Evolutionary conservation across 2,329 filamentous ascomycete genomes (phyloP).

Genomic region (Parascedosporium putredinis): DNA sequence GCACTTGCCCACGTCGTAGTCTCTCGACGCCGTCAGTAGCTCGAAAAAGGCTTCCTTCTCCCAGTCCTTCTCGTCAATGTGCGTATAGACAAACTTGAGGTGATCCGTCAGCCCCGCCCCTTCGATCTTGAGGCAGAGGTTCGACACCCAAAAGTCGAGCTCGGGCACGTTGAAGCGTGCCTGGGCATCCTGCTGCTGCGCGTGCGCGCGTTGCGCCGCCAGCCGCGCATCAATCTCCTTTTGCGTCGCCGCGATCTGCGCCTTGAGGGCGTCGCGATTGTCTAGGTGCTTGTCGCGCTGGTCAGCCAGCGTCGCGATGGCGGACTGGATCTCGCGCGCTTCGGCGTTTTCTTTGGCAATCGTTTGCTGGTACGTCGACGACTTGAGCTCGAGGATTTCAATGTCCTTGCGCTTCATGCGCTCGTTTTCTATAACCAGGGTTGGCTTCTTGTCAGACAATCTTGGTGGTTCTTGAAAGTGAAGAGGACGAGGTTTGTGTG

Average conservation of each 20-base stretch:
- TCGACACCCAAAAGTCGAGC: conserved; percentile 90
- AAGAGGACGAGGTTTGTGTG: no score
- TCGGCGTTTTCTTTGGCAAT: conserved; percentile 70
- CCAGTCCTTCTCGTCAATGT: conserved; percentile 79
- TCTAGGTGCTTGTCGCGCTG: conserved; percentile 52
- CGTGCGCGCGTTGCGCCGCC: conserved; percentile 62
- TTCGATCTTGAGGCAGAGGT: conserved; percentile 80
- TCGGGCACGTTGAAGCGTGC: conserved; percentile 84
- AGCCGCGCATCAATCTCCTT: conserved; percentile 57
- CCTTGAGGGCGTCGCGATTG: conserved; percentile 44
- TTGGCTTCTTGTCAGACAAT: neutral
- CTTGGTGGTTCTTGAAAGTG: no score
- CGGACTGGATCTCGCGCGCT: conserved; percentile 60
- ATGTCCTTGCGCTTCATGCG: conserved; percentile 82
- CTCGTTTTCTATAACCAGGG: conserved; percentile 60
- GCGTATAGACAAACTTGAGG: conserved; percentile 81
- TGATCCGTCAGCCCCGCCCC: conserved; percentile 75
- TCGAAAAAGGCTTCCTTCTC: conserved; percentile 91
- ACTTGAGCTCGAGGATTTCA: conserved; percentile 67
- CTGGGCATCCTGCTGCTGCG: conserved; percentile 69
- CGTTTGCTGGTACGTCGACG: conserved; percentile 59
- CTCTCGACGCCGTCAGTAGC: conserved; percentile 66
- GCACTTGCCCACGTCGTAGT: conserved; percentile 76
- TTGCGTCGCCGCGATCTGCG: conserved; percentile 57
- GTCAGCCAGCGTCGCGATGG: conserved; percentile 45